A percentile compares a stretch with the other conserved stretches of the same genome.
Conservation (phyloP, 805 yeast genomes). For the Candida tibetensis region DNA sequence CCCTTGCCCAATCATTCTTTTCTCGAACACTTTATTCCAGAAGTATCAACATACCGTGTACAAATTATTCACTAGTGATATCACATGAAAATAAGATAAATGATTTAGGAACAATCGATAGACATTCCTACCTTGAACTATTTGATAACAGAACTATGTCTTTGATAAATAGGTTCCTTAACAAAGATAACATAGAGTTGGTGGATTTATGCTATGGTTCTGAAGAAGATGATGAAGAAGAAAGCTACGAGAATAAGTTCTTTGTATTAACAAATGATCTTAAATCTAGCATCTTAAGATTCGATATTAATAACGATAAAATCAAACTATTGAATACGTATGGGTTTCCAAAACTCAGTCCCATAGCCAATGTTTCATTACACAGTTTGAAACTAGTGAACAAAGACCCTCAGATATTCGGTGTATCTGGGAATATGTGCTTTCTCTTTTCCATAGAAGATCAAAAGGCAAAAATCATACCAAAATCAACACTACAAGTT, state of each 20-base stretch:
- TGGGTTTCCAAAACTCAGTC: neutral
- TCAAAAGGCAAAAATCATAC: slow-evolving; percentile 1
- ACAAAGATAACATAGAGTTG: slow-evolving; percentile 12
- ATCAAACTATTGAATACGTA: neutral
- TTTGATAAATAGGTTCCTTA: slow-evolving; percentile 7
- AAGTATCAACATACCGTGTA: neutral
- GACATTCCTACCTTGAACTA: slow-evolving; percentile 15
- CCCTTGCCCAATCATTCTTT: neutral
- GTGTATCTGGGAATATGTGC: neutral
- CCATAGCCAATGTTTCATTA: neutral
- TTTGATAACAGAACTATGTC: slow-evolving; percentile 15
- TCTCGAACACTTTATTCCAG: slow-evolving; percentile 3
- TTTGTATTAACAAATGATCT: neutral
- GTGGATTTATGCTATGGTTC: slow-evolving; percentile 16
- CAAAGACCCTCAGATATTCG: neutral
- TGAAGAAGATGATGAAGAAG: slow-evolving; percentile 1
- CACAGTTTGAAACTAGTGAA: neutral
- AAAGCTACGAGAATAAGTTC: neutral
- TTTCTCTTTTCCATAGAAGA: slow-evolving; percentile 11
- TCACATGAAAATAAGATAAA: slow-evolving; percentile 14
- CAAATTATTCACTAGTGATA: slow-evolving; percentile 13
- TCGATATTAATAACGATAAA: neutral
- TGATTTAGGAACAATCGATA: slow-evolving; percentile 13
- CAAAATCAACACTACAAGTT: neutral
- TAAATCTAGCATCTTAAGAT: neutral